phyloP scores from a whole-genome alignment of 148 eudicot species.

The Fagopyrum tataricum region DNA sequence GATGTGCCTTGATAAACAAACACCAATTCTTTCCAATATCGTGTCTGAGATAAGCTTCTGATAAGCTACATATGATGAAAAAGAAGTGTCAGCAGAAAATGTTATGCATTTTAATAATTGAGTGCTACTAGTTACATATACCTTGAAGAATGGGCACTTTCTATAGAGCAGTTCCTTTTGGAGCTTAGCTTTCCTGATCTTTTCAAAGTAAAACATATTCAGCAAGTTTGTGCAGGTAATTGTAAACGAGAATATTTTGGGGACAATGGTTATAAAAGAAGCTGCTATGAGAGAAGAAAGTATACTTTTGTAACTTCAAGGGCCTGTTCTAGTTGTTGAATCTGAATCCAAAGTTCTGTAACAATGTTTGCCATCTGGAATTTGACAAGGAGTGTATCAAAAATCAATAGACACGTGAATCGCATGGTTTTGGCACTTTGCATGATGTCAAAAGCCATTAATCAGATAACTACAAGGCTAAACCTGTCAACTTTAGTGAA shows the following conservation, averaged over 20 bases:
- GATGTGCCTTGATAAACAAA: constrained; percentile 22
- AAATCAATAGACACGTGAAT: background rate
- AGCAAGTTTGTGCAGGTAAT: background rate
- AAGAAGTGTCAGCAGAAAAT: constrained; percentile 8
- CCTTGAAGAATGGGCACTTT: constrained; percentile 62
- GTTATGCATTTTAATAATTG: background rate
- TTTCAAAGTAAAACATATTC: constrained; percentile 18
- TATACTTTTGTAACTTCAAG: constrained; percentile 67
- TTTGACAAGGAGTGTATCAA: constrained; percentile 10
- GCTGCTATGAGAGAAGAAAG: constrained; percentile 13
- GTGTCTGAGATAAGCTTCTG: constrained; percentile 23
- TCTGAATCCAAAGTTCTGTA: constrained; percentile 85
- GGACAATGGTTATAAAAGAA: constrained; percentile 4
- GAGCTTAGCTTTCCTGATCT: constrained; percentile 46
- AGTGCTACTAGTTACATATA: constrained; percentile 12
- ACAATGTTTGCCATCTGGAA: constrained; percentile 62
- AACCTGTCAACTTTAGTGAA: background rate
- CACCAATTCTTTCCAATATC: constrained; percentile 15
- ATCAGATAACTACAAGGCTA: background rate
- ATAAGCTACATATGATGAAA: constrained; percentile 33
- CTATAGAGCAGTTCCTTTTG: constrained; percentile 31
- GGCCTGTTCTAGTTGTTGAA: constrained; percentile 91
- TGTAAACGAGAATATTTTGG: background rate
- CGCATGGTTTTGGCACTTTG: background rate
- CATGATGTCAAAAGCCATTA: constrained; percentile 1